Evolutionary conservation across 768 basidiomycete genomes (phyloP).

Genomic region (Russula lepida): DNA sequence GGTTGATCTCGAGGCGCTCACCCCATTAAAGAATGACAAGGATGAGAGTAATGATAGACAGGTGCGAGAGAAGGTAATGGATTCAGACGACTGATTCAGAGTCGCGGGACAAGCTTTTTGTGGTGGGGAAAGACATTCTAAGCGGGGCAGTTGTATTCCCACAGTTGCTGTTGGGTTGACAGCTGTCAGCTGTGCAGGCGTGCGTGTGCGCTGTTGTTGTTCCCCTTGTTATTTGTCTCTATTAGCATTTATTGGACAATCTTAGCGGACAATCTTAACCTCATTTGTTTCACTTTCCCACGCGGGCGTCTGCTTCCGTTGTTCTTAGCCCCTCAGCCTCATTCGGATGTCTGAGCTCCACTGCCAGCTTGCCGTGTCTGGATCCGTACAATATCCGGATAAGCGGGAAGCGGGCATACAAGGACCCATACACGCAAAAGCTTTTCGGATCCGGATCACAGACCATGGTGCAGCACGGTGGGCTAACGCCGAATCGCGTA

Average conservation of each 20-base stretch:
- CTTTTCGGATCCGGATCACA: no score
- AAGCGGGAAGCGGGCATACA: neutral
- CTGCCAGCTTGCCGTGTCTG: neutral
- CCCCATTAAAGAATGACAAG: constrained; percentile 21
- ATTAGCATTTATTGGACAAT: neutral
- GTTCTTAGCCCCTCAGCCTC: neutral
- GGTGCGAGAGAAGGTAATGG: constrained; percentile 23
- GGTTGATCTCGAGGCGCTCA: constrained; percentile 35
- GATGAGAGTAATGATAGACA: constrained; percentile 26
- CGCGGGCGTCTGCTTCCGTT: neutral
- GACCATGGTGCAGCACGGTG: neutral
- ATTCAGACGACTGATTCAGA: neutral
- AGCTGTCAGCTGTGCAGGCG: no score
- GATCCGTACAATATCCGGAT: neutral
- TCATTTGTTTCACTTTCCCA: neutral
- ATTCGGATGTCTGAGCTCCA: neutral
- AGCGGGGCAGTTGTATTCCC: neutral
- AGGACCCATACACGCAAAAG: neutral
- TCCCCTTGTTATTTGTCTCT: neutral
- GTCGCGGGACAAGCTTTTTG: neutral
- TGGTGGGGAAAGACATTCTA: neutral
- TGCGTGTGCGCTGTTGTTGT: no score
- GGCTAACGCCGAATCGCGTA: neutral
- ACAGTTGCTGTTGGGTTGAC: neutral
- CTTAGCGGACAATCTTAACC: neutral